Base-by-base conservation (phyloP, 176 grass and related monocot species). In the Cenchrus americanus region DNA sequence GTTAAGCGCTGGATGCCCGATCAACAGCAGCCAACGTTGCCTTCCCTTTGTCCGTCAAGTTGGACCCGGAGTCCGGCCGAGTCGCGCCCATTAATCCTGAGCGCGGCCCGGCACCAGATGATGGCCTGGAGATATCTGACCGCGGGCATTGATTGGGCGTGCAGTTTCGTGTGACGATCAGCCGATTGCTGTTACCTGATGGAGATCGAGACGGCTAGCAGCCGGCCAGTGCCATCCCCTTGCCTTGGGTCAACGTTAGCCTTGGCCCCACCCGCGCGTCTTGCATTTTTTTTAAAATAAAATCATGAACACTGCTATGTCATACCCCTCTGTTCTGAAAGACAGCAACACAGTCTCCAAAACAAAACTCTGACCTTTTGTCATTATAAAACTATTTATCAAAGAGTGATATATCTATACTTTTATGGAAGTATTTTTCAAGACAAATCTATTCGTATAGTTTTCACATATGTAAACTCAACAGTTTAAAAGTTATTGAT, bases 141-240 rank as follows among this genome's bases (percentile, higher is more conserved):
- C 18, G 2, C 9, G 22, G 22, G 87, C 77, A 85, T 85, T 89
- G 17, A 81, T 81, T 81, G 77, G 70, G 75, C 77, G 53, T 40
- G 44, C 82, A 75, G 69, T 53, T 80, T 75, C 69, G 61, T 77
- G 69, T 71, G 78, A 65, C 7, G 34, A 42, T 24, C 8, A 41
- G 7, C 47, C 11, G 59, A 30, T 78, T n/a, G 52, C 53, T 68
- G 53, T 34, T 34, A 34, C 2, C 44, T 22, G 58, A 27, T 10
- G 24, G 67, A 10, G 75, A 73, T 50, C 37, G 15, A 17, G 86
- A 84, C 17, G 80, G 58, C 18, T 71, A 37, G 59, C 86, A 66
- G 76, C 68, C 60, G 75, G 73, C 34, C 34, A 46, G 55, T 66
- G 40, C 3, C 37, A 4, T 51, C 13, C 51, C 51, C 14, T 17